A percentile compares a stretch with the other conserved stretches of the same genome.
Evolutionary conservation across 257 asterid genomes (phyloP).

Genomic region (Lavandula angustifolia): DNA sequence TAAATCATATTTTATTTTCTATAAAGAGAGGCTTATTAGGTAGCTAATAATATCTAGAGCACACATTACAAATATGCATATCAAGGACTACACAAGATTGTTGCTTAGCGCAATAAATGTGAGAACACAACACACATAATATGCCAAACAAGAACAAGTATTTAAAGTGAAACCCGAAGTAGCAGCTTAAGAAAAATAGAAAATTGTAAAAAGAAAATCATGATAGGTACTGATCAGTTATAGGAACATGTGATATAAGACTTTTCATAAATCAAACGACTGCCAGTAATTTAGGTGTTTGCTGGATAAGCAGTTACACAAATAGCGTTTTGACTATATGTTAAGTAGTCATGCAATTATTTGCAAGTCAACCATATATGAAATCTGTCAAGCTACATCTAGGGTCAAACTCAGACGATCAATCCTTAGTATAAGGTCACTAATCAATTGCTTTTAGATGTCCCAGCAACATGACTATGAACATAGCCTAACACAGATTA

Average conservation of each 20-base stretch:
- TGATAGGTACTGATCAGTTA: background rate
- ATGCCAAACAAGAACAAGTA: background rate
- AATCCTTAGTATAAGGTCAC: conserved; percentile 2
- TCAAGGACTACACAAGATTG: background rate
- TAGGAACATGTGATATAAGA: conserved; percentile 13
- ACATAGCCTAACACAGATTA: background rate
- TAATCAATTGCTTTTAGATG: background rate
- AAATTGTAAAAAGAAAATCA: background rate
- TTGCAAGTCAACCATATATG: background rate
- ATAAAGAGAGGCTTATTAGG: background rate
- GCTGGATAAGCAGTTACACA: conserved; percentile 2
- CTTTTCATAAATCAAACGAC: background rate
- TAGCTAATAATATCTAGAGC: background rate
- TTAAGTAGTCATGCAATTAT: background rate
- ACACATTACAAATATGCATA: background rate
- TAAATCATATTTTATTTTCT: conserved; percentile 18
- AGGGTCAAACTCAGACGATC: background rate
- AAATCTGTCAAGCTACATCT: background rate
- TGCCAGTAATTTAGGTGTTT: background rate
- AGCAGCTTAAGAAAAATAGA: conserved; percentile 9
- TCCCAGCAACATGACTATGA: conserved; percentile 4
- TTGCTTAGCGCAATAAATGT: background rate
- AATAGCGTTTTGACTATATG: background rate
- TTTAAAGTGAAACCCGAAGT: background rate
- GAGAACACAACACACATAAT: background rate